Base-by-base conservation (phyloP, 1,284 basidiomycete species). In the Taiwanofungus camphoratus region DNA sequence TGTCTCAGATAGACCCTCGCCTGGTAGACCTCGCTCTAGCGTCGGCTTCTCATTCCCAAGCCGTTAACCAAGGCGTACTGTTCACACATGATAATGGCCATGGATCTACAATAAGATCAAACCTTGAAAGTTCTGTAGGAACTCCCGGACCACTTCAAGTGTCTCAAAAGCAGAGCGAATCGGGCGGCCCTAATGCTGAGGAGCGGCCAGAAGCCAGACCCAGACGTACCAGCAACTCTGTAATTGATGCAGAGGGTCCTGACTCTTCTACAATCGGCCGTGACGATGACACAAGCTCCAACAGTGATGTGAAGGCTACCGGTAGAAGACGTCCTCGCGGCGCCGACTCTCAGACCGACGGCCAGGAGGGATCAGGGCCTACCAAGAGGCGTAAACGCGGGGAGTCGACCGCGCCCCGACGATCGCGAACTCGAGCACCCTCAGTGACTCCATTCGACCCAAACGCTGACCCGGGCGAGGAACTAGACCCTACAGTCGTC, bases 401-500 rank as follows among this genome's bases (percentile, higher is more conserved):
- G 23, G 21, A 9, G 15, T 40, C 45, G 16, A 39, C 21, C 20
- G 26, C 18, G 3, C 41, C 52, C 13, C 47, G 51, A 6, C 47
- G 48, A 19, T 43, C 49, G 3, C 44, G 52, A 5, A 50, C 48
- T n/a, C 59, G 65, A 23, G 67, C 62, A 20, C 68, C 73, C 3
- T 73, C 75, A 9, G 62, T 72, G 4, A 73, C 77, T 11, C 68
- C 66, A 0, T 81, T 76, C 48, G 77, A 81, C 52, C 64, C 71
- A 20, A 65, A 71, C 37, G 77, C 76, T 0, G 73, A 76, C 56
- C 80, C 83, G 2, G 84, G 84, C 11, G 83, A 84, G 56, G 79
- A 84, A 26, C 64, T 89, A 31, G 86, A 89, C 54, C 86, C 86
- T 13, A 87, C 84, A 0, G 67, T 73, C 3, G 65, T 83, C n/a